Percentiles rank a stretch among this genome's conserved stretches.
These are phyloP conservation scores for Leccinellum rugosiceps DNA, from an alignment of 768 basidiomycete genomes.

Conservation along the genomic window DNA sequence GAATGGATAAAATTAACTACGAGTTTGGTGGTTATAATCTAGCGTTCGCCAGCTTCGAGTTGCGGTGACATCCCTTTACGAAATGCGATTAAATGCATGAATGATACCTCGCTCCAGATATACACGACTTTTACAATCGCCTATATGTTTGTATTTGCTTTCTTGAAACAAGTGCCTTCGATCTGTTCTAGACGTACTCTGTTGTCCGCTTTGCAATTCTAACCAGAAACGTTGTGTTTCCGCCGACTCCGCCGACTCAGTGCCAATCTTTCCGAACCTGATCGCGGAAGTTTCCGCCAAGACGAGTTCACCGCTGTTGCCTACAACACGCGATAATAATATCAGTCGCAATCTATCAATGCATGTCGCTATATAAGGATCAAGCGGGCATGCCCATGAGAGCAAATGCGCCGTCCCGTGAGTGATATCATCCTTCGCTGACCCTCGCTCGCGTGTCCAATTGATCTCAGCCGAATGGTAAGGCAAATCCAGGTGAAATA, in stretches of 20 bases:
- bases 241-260: not conserved
- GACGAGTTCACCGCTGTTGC: not conserved
- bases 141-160: slow-evolving; percentile 15
- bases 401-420: slow-evolving; percentile 13
- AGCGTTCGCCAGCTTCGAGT: slow-evolving; percentile 85
- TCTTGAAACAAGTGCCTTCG: slow-evolving; percentile 8
- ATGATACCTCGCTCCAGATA: slow-evolving; percentile 24
- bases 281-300: not conserved
- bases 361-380: slow-evolving; percentile 7
- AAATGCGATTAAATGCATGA: slow-evolving; percentile 9
- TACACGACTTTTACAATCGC: slow-evolving; percentile 12
- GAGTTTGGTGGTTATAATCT: slow-evolving; percentile 92
- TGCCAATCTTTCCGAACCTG: not conserved
- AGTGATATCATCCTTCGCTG: slow-evolving; percentile 14
- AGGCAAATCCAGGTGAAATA: slow-evolving; percentile 10
- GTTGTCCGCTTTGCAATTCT: slow-evolving; percentile 17
- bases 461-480: slow-evolving; percentile 2
- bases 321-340: slow-evolving; percentile 6
- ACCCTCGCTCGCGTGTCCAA: slow-evolving; percentile 13
- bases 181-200: slow-evolving; percentile 15
- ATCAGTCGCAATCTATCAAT: slow-evolving; percentile 17
- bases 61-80: slow-evolving; percentile 30
- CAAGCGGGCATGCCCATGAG: slow-evolving; percentile 12
- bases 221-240: slow-evolving; percentile 14
- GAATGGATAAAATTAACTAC: slow-evolving; percentile 98